Base-by-base conservation (phyloP, 2,329 filamentous ascomycete genomes). In the Pseudocercospora pini-densiflorae region DNA sequence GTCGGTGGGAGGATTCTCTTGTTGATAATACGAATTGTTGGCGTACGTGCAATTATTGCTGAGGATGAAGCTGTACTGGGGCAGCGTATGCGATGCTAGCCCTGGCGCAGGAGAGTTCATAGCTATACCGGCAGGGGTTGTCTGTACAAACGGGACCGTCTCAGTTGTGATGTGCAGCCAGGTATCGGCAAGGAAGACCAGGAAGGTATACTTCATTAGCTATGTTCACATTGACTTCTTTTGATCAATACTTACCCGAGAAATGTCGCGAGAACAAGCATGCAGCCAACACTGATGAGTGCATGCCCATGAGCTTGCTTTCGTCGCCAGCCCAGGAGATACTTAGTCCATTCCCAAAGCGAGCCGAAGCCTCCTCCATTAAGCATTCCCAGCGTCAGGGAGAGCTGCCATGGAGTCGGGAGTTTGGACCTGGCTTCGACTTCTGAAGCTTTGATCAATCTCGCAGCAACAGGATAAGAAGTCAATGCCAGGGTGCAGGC, bases 131-230 rank as follows among this genome's bases (percentile, higher is more conserved):
- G 24, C 23, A 23, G 49, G 49, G 12, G 49, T 53, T 3, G 49
- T 53, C 49, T 53, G 49, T 14, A 53, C 49, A 19, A 53, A 53
- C 4, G 49, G 49, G 2, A 53, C 49, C 4, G 49, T 53, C 49
- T 53, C 21, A 16, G 49, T 53, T n/a, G 47, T 51, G 16, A 53
- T 53, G 23, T 53, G 49, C 23, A 53, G 23, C 49, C 49, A 53
- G 23, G 49, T 53, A 24, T 53, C 49, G 49, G 49, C 49, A 53
- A 53, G 21, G 49, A 53, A 53, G 19, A 53, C 49, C 23, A 53
- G 49, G 23, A 53, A 53, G 49, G 23, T 53, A 24, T 5, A 23
- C 1, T 14, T 3, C 6, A 16, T 53, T 6, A 53, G 49, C 24
- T 27, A 27, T 27, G 24, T 27, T 27, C 24, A 27, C 24, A 27